These are phyloP conservation scores for Coemansia sp. DNA, from an alignment of 192 early-diverging fungal species.

Conservation along the genomic window DNA sequence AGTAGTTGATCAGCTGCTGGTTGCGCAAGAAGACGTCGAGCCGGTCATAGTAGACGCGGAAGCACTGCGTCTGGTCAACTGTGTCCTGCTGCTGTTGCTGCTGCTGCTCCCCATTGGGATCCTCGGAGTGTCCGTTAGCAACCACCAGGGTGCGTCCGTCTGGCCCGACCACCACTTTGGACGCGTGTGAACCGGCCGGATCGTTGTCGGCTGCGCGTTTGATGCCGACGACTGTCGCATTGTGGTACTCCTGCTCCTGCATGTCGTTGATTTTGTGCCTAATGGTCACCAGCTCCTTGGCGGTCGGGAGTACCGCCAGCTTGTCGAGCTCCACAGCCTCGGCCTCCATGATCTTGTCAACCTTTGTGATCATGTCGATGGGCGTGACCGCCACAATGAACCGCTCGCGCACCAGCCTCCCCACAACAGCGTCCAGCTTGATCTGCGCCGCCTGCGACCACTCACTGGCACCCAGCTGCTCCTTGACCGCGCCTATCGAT, in stretches of 20 bases:
- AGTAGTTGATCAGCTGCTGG: constrained; percentile 63
- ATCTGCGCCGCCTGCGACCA: constrained; percentile 17
- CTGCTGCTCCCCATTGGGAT: neutral
- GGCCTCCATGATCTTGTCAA: constrained; percentile 63
- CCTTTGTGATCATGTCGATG: constrained; percentile 60
- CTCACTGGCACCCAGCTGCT: constrained; percentile 19
- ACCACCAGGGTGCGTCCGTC: constrained; percentile 9
- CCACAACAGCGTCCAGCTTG: constrained; percentile 26
- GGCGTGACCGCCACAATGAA: constrained; percentile 62
- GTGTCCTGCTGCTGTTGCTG: constrained; percentile 3
- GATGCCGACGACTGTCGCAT: constrained; percentile 55
- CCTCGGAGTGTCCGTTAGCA: constrained; percentile 4
- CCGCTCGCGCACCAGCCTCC: constrained; percentile 61
- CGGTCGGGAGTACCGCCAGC: constrained; percentile 58
- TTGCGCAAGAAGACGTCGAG: constrained; percentile 69
- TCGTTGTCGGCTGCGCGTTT: constrained; percentile 28
- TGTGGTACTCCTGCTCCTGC: constrained; percentile 55
- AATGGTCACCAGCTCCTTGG: constrained; percentile 61
- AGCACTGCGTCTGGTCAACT: constrained; percentile 61
- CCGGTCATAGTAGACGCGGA: constrained; percentile 66
- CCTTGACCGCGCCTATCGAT: constrained; percentile 31
- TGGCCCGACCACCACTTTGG: constrained; percentile 14
- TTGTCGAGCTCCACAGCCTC: constrained; percentile 62
- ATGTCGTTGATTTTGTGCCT: constrained; percentile 51
- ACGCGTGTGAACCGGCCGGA: constrained; percentile 9